Conservation (phyloP, 192 early-diverging fungal genomes). For the Kickxella alabastrina region DNA sequence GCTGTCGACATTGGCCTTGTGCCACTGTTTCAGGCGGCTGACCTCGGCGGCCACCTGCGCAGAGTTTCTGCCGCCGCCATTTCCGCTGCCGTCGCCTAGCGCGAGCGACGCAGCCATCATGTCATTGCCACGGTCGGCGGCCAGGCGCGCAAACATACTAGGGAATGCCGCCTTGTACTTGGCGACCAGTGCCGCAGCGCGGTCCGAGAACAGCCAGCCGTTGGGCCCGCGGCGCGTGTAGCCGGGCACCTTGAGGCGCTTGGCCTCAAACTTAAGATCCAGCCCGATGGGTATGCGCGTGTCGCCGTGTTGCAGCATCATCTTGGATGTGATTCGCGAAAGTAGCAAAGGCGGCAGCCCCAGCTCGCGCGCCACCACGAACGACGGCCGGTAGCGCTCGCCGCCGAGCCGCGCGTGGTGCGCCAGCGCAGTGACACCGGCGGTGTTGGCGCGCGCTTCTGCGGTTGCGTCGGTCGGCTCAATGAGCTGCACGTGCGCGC, state of each 20-base stretch:
- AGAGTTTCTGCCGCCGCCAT: slow-evolving; percentile 18
- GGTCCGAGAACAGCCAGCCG: slow-evolving; percentile 83
- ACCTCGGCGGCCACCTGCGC: slow-evolving; percentile 23
- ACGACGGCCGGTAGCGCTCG: slow-evolving; percentile 61
- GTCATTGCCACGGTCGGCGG: slow-evolving; percentile 5
- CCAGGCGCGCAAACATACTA: slow-evolving; percentile 50
- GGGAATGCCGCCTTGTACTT: slow-evolving; percentile 70
- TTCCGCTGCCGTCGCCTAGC: slow-evolving; percentile 9
- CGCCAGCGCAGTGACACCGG: slow-evolving; percentile 29
- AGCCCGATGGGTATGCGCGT: slow-evolving; percentile 73
- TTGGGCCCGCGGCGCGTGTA: slow-evolving; percentile 74
- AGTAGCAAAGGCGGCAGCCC: slow-evolving; percentile 63
- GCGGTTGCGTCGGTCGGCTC: slow-evolving; percentile 11
- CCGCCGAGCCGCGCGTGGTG: slow-evolving; percentile 7
- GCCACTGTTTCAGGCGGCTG: slow-evolving; percentile 52
- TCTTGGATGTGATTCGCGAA: slow-evolving; percentile 80
- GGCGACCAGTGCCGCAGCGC: slow-evolving; percentile 69
- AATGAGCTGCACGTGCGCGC: slow-evolving; percentile 34
- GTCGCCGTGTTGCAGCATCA: slow-evolving; percentile 58
- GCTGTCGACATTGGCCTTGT: slow-evolving; percentile 31
- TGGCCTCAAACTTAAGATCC: slow-evolving; percentile 86
- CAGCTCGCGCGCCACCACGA: slow-evolving; percentile 63
- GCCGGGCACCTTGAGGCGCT: slow-evolving; percentile 81
- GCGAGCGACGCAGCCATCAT: slow-evolving; percentile 19
- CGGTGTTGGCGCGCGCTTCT: slow-evolving; percentile 27